phyloP scores from a whole-genome alignment of 2,329 filamentous ascomycete genomes.

The Thermochaetoides dissita region DNA sequence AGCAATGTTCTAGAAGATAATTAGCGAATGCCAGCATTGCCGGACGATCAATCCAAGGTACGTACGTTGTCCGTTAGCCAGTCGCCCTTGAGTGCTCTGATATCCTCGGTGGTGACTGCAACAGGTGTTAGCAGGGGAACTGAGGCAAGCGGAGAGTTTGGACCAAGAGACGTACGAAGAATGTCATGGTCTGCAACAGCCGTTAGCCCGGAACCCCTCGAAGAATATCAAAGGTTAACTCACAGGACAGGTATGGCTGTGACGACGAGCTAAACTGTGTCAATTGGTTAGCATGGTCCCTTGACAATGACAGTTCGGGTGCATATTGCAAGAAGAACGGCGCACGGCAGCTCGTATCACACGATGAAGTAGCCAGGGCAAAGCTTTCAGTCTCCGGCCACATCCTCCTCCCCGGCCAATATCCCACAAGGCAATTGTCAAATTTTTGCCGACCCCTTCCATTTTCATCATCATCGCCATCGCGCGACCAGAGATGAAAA shows the following conservation, averaged over 20 bases:
- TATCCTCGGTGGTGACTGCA: slow-evolving; percentile 73
- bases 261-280: slow-evolving; percentile 19
- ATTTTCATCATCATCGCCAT: neutral
- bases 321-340: too few relatives aligned
- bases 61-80: slow-evolving; percentile 93
- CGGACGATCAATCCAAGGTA: slow-evolving; percentile 5
- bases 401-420: too few relatives aligned
- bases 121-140: neutral
- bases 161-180: slow-evolving; percentile 15
- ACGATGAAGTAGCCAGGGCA: too few relatives aligned
- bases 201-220: slow-evolving; percentile 1
- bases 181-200: slow-evolving; percentile 13
- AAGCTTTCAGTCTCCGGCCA: too few relatives aligned
- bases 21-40: slow-evolving; percentile 5
- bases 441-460: too few relatives aligned
- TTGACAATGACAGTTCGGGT: neutral
- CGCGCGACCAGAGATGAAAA: neutral
- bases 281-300: slow-evolving; percentile 1
- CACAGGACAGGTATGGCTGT: slow-evolving; percentile 31
- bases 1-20: slow-evolving; percentile 58
- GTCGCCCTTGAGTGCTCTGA: slow-evolving; percentile 76
- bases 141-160: neutral
- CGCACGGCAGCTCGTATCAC: too few relatives aligned
- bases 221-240: slow-evolving; percentile 14
- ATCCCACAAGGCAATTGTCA: too few relatives aligned